Evolutionary conservation across 1,284 basidiomycete species (phyloP).

Genomic region (Papiliotrema flavescens): DNA sequence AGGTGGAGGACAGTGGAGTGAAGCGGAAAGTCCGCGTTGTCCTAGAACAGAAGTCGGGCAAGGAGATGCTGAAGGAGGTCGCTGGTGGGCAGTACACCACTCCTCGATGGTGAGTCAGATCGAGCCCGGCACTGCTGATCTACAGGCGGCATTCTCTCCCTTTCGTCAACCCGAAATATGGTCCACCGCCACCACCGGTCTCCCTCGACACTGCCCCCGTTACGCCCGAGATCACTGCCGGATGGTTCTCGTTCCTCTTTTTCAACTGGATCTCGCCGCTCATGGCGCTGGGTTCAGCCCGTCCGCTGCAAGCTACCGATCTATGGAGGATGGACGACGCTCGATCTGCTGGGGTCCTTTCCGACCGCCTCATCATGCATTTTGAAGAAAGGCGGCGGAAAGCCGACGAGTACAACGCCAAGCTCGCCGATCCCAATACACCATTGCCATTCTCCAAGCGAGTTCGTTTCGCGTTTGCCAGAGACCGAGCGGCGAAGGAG

Average conservation of each 20-base stretch:
- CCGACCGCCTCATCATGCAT: conserved; percentile 60
- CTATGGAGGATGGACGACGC: conserved; percentile 69
- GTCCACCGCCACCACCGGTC: conserved; percentile 53
- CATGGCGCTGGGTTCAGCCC: conserved; percentile 57
- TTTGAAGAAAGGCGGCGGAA: conserved; percentile 61
- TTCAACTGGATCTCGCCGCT: conserved; percentile 73
- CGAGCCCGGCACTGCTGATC: conserved; percentile 2
- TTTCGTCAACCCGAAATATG: conserved; percentile 43
- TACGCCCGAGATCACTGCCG: conserved; percentile 57
- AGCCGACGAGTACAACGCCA: conserved; percentile 67
- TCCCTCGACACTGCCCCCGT: conserved; percentile 57
- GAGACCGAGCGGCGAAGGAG: conserved; percentile 35
- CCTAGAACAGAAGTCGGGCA: conserved; percentile 38
- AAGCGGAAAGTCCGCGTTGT: conserved; percentile 41
- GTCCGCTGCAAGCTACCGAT: conserved; percentile 76
- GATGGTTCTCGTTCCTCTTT: conserved; percentile 55
- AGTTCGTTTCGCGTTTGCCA: conserved; percentile 25
- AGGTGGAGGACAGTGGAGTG: conserved; percentile 26
- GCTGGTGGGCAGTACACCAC: conserved; percentile 38
- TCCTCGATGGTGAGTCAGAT: conserved; percentile 40
- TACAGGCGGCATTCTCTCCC: conserved; percentile 46
- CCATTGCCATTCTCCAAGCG: conserved; percentile 33
- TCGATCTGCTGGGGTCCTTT: conserved; percentile 59
- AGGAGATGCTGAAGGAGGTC: conserved; percentile 36
- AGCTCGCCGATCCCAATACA: conserved; percentile 51